These are phyloP conservation scores for Capsella rubella DNA, from an alignment of 441 rosid species.

Conservation along the genomic window DNA sequence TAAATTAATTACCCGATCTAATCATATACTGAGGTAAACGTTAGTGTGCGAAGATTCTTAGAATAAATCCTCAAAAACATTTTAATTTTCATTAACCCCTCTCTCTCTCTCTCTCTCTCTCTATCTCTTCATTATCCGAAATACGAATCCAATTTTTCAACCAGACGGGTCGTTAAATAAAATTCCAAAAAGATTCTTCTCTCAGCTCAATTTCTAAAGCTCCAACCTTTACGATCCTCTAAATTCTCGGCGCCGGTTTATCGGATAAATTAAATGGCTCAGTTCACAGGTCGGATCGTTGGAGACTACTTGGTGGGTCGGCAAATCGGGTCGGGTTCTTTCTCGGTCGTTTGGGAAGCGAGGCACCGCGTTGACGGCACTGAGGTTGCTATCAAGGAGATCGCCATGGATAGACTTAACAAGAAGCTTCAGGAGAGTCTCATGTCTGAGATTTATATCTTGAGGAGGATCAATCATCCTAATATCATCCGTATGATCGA, in stretches of 20 bases:
- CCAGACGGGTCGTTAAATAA: slow-evolving; percentile 31
- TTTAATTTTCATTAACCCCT: slow-evolving; percentile 11
- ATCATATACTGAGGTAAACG: too few species aligned
- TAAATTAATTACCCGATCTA: too few species aligned
- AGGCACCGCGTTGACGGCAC: slow-evolving; percentile 86
- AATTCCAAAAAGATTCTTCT: slow-evolving; percentile 37
- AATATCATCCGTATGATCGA: slow-evolving; percentile 90
- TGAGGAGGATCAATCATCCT: slow-evolving; percentile 82
- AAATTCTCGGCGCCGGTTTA: slow-evolving; percentile 36
- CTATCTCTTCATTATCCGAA: slow-evolving; percentile 35
- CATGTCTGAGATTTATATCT: slow-evolving; percentile 86
- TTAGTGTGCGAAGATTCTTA: too few species aligned
- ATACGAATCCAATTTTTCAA: slow-evolving; percentile 39
- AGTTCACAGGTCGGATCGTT: slow-evolving; percentile 62
- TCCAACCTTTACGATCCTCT: slow-evolving; percentile 15
- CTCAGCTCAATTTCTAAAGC: slow-evolving; percentile 35
- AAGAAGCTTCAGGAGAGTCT: slow-evolving; percentile 94
- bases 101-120: slow-evolving; percentile 24
- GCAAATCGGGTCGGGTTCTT: slow-evolving; percentile 97
- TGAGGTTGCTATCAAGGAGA: slow-evolving; percentile 97
- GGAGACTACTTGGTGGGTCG: slow-evolving; percentile 84
- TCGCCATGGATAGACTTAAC: slow-evolving; percentile 63
- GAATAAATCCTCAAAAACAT: background rate
- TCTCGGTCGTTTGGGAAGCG: slow-evolving; percentile 95
- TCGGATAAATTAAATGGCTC: slow-evolving; percentile 60